These are phyloP conservation scores for Calvatia gigantea DNA, from an alignment of 768 basidiomycete species.

Conservation along the genomic window DNA sequence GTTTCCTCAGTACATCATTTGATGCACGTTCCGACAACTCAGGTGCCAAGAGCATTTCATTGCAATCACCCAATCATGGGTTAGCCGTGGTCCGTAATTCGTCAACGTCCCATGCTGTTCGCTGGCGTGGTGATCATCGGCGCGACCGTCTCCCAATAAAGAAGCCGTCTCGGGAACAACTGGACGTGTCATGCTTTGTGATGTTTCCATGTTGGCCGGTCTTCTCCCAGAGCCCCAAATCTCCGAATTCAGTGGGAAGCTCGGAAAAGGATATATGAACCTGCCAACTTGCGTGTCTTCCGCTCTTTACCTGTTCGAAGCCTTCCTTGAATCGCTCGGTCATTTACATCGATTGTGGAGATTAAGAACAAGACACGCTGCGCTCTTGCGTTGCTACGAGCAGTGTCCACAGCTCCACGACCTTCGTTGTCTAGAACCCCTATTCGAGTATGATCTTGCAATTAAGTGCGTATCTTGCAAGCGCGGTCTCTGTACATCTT, in stretches of 20 bases:
- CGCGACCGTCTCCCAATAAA: background rate
- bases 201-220: background rate
- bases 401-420: background rate
- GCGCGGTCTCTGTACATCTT: conserved; percentile 30
- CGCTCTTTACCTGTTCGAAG: background rate
- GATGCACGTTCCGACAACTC: too few relatives aligned
- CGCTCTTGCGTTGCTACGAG: background rate
- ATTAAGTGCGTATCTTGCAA: conserved; percentile 15
- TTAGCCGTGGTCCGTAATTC: too few relatives aligned
- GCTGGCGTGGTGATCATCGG: too few relatives aligned
- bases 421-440: background rate
- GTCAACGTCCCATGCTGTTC: too few relatives aligned
- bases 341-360: too few relatives aligned
- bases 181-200: background rate
- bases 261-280: conserved; percentile 9
- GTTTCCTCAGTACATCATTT: too few relatives aligned
- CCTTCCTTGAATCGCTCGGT: too few relatives aligned
- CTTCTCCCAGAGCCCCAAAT: conserved; percentile 1
- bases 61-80: too few relatives aligned
- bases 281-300: background rate
- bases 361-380: too few relatives aligned
- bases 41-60: too few relatives aligned
- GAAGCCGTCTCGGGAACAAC: background rate
- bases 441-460: conserved; percentile 3
- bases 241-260: conserved; percentile 5